Evolutionary conservation across 2,329 filamentous ascomycete genomes (phyloP).

Genomic region (Fusarium beomiforme): DNA sequence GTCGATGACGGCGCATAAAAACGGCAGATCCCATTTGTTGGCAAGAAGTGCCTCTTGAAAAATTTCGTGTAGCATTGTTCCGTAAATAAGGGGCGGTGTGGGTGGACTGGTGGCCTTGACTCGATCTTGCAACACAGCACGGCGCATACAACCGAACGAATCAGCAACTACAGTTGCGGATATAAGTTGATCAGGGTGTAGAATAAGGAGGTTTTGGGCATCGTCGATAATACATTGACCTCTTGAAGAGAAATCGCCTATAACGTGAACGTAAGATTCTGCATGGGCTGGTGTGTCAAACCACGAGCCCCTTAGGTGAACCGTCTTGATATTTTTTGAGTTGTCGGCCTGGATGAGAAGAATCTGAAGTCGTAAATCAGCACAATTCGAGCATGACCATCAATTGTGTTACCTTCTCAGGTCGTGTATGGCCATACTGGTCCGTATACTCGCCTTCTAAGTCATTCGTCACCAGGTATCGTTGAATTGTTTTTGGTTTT

Average conservation of each 20-base stretch:
- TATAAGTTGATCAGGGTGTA: conserved; percentile 95
- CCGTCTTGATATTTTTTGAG: conserved; percentile 70
- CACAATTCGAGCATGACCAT: neutral
- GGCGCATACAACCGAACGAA: conserved; percentile 89
- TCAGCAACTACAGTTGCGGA: conserved; percentile 97
- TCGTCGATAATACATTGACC: conserved; percentile 88
- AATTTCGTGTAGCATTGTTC: conserved; percentile 92
- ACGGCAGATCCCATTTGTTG: conserved; percentile 81
- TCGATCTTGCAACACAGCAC: conserved; percentile 92
- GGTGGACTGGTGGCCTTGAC: conserved; percentile 89
- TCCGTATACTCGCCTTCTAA: conserved; percentile 75
- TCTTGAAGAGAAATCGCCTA: conserved; percentile 75
- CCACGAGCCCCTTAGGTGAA: conserved; percentile 88
- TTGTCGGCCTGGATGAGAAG: conserved; percentile 84
- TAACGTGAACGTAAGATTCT: conserved; percentile 85
- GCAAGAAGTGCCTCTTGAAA: conserved; percentile 89
- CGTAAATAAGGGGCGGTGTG: conserved; percentile 85
- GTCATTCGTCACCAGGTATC: conserved; percentile 83
- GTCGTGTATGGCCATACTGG: conserved; percentile 65
- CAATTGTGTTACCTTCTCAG: conserved; percentile 74
- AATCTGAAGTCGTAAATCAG: conserved; percentile 62
- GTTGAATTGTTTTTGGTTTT: conserved; percentile 81
- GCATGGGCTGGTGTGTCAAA: conserved; percentile 79
- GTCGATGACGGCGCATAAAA: conserved; percentile 73
- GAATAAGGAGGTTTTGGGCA: conserved; percentile 81